These are phyloP conservation scores for Phaffia rhodozyma DNA, from an alignment of 1,284 basidiomycete species.

Conservation along the genomic window DNA sequence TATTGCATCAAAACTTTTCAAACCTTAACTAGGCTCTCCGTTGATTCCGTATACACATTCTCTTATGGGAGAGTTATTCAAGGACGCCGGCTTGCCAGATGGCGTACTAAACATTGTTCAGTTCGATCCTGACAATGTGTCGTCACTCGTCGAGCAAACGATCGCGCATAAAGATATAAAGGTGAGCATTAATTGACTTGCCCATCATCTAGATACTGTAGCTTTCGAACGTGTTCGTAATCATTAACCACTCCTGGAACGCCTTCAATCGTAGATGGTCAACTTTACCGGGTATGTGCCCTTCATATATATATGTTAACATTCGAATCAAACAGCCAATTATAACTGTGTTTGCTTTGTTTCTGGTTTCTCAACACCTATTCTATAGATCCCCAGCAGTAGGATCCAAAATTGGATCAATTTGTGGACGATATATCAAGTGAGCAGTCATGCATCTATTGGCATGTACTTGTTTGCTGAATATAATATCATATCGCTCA, in stretches of 20 bases:
- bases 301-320: too few relatives aligned
- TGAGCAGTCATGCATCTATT: neutral
- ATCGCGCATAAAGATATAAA: neutral
- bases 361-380: too few relatives aligned
- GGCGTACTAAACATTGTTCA: constrained; percentile 15
- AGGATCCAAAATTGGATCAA: constrained; percentile 5
- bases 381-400: neutral
- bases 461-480: neutral
- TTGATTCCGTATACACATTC: constrained; percentile 23
- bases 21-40: constrained; percentile 20
- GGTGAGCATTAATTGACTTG: neutral
- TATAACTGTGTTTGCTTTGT: too few relatives aligned
- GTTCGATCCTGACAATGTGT: neutral
- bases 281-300: constrained; percentile 11
- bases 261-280: constrained; percentile 1
- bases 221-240: neutral
- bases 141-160: neutral
- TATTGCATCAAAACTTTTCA: neutral
- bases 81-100: constrained; percentile 16
- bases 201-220: neutral
- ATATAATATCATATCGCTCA: too few relatives aligned
- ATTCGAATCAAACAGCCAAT: too few relatives aligned
- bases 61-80: constrained; percentile 22
- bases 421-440: constrained; percentile 13
- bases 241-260: neutral